Percentiles rank a stretch among this genome's conserved stretches.
These are phyloP conservation scores for Croton laevigatus DNA, from an alignment of 441 rosid genomes.

Conservation along the genomic window DNA sequence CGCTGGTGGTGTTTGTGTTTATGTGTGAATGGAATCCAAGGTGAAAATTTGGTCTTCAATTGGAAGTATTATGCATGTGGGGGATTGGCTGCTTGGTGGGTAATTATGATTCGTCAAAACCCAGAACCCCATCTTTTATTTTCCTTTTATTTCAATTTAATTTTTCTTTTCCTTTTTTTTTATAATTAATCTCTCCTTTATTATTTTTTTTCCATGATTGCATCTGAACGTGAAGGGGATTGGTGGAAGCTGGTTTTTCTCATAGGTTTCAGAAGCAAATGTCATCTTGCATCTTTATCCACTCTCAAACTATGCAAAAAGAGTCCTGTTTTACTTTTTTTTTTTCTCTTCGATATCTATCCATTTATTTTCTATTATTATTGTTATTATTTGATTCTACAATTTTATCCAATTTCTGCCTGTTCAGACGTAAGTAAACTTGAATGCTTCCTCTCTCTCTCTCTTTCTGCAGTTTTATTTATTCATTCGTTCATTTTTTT, in stretches of 20 bases:
- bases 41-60: conserved; percentile 5
- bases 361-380: background rate
- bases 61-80: conserved; percentile 8
- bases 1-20: background rate
- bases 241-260: conserved; percentile 45
- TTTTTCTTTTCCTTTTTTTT: too few relatives aligned
- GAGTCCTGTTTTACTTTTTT: conserved; percentile 17
- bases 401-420: conserved; percentile 28
- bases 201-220: background rate
- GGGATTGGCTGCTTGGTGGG: conserved; percentile 14
- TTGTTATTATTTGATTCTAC: background rate
- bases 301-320: conserved; percentile 21
- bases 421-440: conserved; percentile 26
- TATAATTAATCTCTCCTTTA: background rate
- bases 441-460: background rate
- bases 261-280: conserved; percentile 27
- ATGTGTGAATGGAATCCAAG: conserved; percentile 59
- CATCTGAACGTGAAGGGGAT: conserved; percentile 30
- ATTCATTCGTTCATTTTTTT: background rate
- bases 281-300: conserved; percentile 56
- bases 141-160: background rate
- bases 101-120: conserved; percentile 32
- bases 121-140: background rate
- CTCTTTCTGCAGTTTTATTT: background rate
- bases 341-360: conserved; percentile 12